These are phyloP conservation scores for Penicillium sumatraense DNA, from an alignment of 2,329 filamentous ascomycete species.

Conservation along the genomic window DNA sequence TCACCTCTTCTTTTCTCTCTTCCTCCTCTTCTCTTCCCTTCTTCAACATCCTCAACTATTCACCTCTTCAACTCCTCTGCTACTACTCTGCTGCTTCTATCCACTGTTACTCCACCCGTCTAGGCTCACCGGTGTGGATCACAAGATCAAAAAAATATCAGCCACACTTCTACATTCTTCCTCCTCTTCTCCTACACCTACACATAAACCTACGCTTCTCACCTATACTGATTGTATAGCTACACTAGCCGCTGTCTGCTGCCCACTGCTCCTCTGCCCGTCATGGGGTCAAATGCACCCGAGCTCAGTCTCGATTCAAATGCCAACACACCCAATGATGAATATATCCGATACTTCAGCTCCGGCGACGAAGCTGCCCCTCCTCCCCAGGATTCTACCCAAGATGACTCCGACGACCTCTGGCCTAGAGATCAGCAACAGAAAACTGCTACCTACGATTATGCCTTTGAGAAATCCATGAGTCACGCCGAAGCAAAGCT, in stretches of 20 bases:
- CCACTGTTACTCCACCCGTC: not conserved
- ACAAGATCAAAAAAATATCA: not conserved
- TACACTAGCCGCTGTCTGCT: no score
- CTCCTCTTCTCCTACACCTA: no score
- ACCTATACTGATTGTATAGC: no score
- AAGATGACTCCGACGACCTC: slow-evolving; percentile 26
- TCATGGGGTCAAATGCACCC: slow-evolving; percentile 28
- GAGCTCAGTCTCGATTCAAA: slow-evolving; percentile 24
- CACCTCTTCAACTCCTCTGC: not conserved
- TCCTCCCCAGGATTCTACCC: slow-evolving; percentile 14
- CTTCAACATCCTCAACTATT: not conserved
- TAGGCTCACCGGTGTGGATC: slow-evolving; percentile 15
- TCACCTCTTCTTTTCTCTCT: not conserved
- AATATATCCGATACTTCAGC: slow-evolving; percentile 9
- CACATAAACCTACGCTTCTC: no score
- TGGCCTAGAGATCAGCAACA: slow-evolving; percentile 53
- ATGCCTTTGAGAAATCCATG: slow-evolving; percentile 90
- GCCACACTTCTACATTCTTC: not conserved
- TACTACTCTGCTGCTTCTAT: not conserved
- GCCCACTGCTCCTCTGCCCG: no score
- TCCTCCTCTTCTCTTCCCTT: not conserved
- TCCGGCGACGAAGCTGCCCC: slow-evolving; percentile 10
- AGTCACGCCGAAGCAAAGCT: slow-evolving; percentile 93
- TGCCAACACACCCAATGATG: slow-evolving; percentile 22
- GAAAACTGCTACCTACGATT: slow-evolving; percentile 89